Evolutionary conservation across 2,329 filamentous ascomycete genomes (phyloP).

Genomic region (Xylaria sp.): DNA sequence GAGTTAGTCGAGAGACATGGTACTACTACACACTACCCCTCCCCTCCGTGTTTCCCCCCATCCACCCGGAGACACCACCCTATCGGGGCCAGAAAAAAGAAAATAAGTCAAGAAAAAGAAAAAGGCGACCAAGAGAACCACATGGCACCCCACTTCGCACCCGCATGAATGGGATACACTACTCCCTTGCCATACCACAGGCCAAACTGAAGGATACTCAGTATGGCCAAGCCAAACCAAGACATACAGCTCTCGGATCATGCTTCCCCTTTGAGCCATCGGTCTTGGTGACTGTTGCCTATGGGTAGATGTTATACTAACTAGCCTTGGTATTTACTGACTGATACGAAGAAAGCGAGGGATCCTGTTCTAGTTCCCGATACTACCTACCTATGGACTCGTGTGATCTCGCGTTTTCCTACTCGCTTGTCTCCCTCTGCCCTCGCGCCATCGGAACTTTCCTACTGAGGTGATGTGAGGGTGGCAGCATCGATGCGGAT

Average conservation of each 20-base stretch:
- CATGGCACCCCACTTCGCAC: slow-evolving; percentile 33
- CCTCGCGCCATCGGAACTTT: not conserved
- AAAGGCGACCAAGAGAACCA: slow-evolving; percentile 25
- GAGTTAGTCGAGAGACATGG: not conserved
- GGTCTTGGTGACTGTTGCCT: slow-evolving; percentile 12
- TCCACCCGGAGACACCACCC: slow-evolving; percentile 20
- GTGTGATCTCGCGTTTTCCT: not conserved
- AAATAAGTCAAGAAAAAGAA: slow-evolving; percentile 19
- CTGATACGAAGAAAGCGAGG: slow-evolving; percentile 18
- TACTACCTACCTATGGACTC: not conserved
- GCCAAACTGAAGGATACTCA: slow-evolving; percentile 16
- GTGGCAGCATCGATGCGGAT: not conserved
- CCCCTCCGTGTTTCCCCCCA: not conserved
- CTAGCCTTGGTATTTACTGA: not conserved
- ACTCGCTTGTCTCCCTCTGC: not conserved
- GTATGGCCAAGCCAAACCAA: slow-evolving; percentile 23
- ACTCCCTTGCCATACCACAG: not conserved
- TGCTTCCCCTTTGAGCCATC: slow-evolving; percentile 29
- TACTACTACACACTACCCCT: not conserved
- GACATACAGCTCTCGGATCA: slow-evolving; percentile 23
- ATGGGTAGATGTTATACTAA: not conserved
- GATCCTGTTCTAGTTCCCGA: not conserved
- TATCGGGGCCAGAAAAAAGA: slow-evolving; percentile 22
- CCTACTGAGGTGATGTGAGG: slow-evolving; percentile 7
- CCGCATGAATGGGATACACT: slow-evolving; percentile 21